These are phyloP conservation scores for Trypanosoma brucei DNA, from an alignment of 208 protist species.

Conservation along the genomic window DNA sequence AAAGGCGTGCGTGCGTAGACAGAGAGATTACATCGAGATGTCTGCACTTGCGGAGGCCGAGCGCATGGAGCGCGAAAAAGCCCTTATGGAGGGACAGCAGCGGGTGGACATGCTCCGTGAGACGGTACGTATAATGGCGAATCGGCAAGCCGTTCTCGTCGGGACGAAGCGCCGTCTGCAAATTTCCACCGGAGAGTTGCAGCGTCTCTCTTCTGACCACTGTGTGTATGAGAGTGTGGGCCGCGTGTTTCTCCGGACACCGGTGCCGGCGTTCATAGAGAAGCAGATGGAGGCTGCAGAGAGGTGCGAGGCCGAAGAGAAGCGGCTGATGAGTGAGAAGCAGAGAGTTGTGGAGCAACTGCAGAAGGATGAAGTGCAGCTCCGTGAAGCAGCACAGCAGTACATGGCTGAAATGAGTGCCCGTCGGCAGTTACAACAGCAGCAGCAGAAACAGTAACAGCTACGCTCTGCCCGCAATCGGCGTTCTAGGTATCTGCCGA, in stretches of 20 bases:
- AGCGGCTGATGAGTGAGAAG: conserved; percentile 74
- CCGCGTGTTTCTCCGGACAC: conserved; percentile 66
- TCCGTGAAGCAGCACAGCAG: conserved; percentile 59
- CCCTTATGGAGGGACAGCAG: conserved; percentile 80
- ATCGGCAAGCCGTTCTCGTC: conserved; percentile 65
- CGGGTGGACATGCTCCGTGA: conserved; percentile 61
- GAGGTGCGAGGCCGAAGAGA: conserved; percentile 74
- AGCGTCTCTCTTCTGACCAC: conserved; percentile 56
- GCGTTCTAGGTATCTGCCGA: not conserved
- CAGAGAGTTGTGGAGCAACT: conserved; percentile 67
- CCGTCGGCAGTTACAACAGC: conserved; percentile 36
- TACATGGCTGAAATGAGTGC: conserved; percentile 53
- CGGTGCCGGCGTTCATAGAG: conserved; percentile 66
- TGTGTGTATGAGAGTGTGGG: conserved; percentile 77
- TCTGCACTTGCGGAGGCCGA: conserved; percentile 68
- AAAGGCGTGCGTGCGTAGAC: too few species aligned
- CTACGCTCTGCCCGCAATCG: not conserved
- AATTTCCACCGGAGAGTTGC: conserved; percentile 77
- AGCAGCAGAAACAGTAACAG: conserved; percentile 1
- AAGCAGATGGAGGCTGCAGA: conserved; percentile 60
- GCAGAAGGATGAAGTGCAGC: conserved; percentile 68
- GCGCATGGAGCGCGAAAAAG: conserved; percentile 88
- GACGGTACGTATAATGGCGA: conserved; percentile 81
- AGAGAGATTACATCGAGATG: conserved; percentile 23
- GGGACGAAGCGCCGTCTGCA: conserved; percentile 59